Percentiles rank a stretch among this genome's conserved stretches.
These are phyloP conservation scores for Boletus tomentosulus DNA, from an alignment of 768 basidiomycete species.

Conservation along the genomic window DNA sequence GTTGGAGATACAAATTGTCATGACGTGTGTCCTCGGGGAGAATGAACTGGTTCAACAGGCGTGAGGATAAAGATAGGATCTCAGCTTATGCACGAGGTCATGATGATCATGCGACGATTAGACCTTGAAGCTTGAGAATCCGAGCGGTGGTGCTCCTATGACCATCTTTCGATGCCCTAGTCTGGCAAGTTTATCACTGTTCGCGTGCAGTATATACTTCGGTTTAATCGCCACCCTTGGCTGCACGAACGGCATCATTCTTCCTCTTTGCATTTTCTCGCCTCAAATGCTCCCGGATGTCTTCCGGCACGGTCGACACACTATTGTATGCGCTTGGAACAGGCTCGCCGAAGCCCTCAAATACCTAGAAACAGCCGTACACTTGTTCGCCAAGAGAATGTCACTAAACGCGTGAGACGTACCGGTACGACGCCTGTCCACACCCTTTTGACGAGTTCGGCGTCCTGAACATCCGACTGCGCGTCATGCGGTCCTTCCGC, in stretches of 20 bases:
- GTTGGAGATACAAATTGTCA: too few relatives aligned
- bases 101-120: neutral
- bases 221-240: conserved; percentile 34
- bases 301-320: conserved; percentile 12
- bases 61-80: too few relatives aligned
- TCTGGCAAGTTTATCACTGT: neutral
- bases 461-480: conserved; percentile 12
- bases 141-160: too few relatives aligned
- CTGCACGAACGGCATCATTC: conserved; percentile 18
- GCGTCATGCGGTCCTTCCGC: conserved; percentile 23
- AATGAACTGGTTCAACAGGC: too few relatives aligned
- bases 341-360: conserved; percentile 24
- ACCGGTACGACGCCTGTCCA: conserved; percentile 27
- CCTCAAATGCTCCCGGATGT: conserved; percentile 20
- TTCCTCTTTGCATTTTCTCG: conserved; percentile 22
- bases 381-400: neutral
- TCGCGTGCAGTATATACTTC: neutral
- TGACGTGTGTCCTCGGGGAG: too few relatives aligned
- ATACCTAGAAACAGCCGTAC: conserved; percentile 9
- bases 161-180: neutral
- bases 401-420: neutral
- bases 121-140: neutral
- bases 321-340: conserved; percentile 19
- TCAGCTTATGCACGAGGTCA: too few relatives aligned
- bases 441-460: conserved; percentile 12